Conservation (phyloP, 2,329 filamentous ascomycete species). For the Ophiostoma tasmaniense region DNA sequence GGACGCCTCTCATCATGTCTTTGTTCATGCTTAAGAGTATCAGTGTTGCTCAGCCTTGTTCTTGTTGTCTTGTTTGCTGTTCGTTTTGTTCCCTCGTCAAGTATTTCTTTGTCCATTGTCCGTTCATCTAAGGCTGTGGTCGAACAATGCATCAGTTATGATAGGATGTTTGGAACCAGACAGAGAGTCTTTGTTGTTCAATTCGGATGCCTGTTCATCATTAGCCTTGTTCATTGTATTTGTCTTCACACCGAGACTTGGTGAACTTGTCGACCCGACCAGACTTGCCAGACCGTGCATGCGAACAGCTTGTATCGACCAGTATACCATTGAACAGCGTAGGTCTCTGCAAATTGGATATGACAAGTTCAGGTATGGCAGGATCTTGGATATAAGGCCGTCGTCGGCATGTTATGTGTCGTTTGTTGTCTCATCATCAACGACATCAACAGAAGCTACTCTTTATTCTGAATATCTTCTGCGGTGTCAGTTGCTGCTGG, state of each 20-base stretch:
- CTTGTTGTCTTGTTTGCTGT: no score
- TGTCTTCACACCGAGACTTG: no score
- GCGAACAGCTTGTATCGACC: neutral
- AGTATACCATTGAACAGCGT: neutral
- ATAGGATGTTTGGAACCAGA: neutral
- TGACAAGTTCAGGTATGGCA: neutral
- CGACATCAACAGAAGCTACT: neutral
- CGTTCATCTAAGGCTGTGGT: neutral
- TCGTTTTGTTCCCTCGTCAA: neutral
- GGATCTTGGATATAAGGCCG: neutral
- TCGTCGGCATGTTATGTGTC: neutral
- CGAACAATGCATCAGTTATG: neutral
- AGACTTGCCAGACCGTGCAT: neutral
- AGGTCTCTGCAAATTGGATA: neutral
- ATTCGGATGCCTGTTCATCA: neutral
- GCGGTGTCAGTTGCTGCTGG: neutral
- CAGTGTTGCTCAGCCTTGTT: neutral
- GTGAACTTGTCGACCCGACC: no score
- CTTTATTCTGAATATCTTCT: neutral
- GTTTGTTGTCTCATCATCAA: neutral
- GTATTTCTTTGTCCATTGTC: neutral
- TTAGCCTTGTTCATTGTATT: neutral
- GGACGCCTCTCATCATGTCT: neutral
- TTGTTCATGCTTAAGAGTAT: neutral
- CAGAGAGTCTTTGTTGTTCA: neutral